phyloP scores from a whole-genome alignment of 805 yeast species.

The Zygotorulaspora danielsina region DNA sequence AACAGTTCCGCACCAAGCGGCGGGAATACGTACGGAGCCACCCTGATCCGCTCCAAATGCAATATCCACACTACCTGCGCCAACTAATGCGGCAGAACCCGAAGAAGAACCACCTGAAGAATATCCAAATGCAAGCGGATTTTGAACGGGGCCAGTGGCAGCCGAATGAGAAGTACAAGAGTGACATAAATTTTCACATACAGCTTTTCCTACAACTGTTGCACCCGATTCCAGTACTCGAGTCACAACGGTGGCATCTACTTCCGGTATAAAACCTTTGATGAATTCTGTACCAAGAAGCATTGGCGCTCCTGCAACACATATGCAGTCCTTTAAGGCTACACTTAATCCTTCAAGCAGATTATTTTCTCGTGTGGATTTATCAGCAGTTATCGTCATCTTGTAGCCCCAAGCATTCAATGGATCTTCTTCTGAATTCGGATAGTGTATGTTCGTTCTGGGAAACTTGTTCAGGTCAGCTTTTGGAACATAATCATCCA shows the following conservation, averaged over 20 bases:
- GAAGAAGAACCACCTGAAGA: not conserved
- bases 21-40: not conserved
- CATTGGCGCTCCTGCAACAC: conserved; percentile 1
- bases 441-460: not conserved
- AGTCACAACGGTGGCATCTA: not conserved
- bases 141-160: not conserved
- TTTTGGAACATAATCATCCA: not conserved
- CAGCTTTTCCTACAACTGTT: not conserved
- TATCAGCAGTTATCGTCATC: not conserved
- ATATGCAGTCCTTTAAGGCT: not conserved
- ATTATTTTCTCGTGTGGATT: not conserved
- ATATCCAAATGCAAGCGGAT: not conserved
- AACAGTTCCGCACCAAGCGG: not conserved
- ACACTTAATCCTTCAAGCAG: not conserved
- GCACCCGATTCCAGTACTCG: not conserved
- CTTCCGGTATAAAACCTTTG: not conserved
- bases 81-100: not conserved
- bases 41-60: conserved; percentile 1
- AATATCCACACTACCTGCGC: not conserved
- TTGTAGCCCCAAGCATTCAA: not conserved
- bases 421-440: not conserved
- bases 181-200: not conserved
- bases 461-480: not conserved
- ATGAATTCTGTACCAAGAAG: not conserved
- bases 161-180: not conserved